These are phyloP conservation scores for Diaporthe ampelina DNA, from an alignment of 2,329 filamentous ascomycete genomes.

Conservation along the genomic window DNA sequence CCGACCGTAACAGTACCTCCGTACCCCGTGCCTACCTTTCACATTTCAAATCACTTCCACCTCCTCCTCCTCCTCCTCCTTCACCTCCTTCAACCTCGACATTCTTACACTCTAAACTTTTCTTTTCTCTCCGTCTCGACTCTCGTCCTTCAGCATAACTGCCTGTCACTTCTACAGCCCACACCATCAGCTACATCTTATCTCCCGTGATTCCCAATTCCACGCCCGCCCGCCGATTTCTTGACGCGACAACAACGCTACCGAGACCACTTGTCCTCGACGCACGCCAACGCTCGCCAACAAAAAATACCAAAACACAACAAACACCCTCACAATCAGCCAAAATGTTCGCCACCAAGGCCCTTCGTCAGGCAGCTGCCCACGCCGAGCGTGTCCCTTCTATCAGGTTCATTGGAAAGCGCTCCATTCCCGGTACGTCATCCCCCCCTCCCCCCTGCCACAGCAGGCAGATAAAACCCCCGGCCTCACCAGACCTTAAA, in stretches of 20 bases:
- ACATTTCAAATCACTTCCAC: background rate
- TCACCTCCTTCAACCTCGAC: no score
- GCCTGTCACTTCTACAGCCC: conserved; percentile 4
- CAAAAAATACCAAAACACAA: background rate
- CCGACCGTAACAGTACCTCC: background rate
- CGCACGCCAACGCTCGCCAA: background rate
- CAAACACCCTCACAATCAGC: background rate
- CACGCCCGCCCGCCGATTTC: background rate
- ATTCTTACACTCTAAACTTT: background rate
- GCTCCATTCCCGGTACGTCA: conserved; percentile 69
- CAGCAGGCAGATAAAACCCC: no score
- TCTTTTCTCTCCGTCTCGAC: background rate
- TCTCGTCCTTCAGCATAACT: background rate
- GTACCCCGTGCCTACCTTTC: background rate
- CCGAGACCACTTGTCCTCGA: background rate
- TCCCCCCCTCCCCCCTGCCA: background rate
- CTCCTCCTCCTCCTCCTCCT: background rate
- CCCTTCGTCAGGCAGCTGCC: conserved; percentile 70
- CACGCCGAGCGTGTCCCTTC: conserved; percentile 72
- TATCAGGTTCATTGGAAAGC: conserved; percentile 74
- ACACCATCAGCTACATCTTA: background rate
- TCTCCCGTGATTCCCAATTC: conserved; percentile 16
- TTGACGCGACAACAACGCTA: background rate
- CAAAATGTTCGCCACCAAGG: conserved; percentile 69
- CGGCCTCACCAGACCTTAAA: background rate